Evolutionary conservation across 768 basidiomycete genomes (phyloP).

Genomic region (Termitomyces sp.): DNA sequence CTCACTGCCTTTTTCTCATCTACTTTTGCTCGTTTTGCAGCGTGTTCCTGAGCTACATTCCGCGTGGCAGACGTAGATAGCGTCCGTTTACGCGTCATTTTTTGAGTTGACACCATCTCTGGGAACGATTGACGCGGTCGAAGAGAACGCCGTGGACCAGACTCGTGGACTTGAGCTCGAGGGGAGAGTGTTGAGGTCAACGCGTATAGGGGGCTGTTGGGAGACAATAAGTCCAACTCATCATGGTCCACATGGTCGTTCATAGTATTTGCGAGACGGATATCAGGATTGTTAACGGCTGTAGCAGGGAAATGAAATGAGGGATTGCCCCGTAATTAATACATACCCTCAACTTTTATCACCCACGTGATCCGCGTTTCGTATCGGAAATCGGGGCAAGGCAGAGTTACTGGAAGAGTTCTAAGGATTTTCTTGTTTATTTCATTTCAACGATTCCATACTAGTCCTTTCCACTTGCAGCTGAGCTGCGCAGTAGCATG

Average conservation of each 20-base stretch:
- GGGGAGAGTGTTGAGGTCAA: not conserved
- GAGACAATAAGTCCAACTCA: constrained; percentile 9
- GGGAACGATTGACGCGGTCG: constrained; percentile 12
- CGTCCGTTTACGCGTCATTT: constrained; percentile 14
- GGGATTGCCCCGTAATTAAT: not conserved
- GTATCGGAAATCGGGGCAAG: not conserved
- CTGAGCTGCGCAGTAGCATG: not conserved
- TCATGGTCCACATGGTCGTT: constrained; percentile 3
- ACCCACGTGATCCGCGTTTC: not conserved
- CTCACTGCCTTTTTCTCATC: constrained; percentile 37
- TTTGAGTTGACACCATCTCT: not conserved
- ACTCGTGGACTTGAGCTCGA: not conserved
- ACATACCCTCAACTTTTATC: not conserved
- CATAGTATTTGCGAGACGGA: not conserved
- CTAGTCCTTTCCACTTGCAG: not conserved
- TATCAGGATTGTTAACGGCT: not conserved
- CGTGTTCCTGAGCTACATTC: constrained; percentile 20
- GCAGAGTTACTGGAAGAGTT: no score
- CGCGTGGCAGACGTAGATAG: constrained; percentile 9
- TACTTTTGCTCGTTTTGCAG: constrained; percentile 20
- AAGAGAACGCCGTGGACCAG: constrained; percentile 9
- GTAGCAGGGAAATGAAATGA: not conserved
- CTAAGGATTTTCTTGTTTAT: not conserved
- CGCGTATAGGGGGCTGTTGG: constrained; percentile 2
- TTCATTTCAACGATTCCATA: not conserved